Conservation (phyloP, 306 rosid species). For the Canavalia ensiformis region DNA sequence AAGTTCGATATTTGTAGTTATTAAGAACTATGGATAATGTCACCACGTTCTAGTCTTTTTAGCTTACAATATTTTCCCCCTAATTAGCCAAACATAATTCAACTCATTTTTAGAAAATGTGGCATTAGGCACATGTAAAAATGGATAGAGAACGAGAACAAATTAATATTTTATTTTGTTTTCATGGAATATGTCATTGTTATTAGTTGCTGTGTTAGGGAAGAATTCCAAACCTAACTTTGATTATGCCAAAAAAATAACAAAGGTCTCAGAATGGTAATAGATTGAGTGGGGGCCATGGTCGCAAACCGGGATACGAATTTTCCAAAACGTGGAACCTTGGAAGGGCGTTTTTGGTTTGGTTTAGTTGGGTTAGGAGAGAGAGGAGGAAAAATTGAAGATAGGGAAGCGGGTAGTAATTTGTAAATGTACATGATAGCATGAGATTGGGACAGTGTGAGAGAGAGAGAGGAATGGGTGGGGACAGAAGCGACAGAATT, state of each 20-base stretch:
- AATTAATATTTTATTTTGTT: neutral
- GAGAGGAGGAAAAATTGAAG: neutral
- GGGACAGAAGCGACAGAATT: conserved; percentile 73
- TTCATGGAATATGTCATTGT: neutral
- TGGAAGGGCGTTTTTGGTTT: conserved; percentile 1
- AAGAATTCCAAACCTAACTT: conserved; percentile 45
- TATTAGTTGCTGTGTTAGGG: neutral
- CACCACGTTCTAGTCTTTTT: conserved; percentile 20
- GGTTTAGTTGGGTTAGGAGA: neutral
- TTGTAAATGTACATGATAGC: neutral
- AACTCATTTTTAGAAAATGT: conserved; percentile 20
- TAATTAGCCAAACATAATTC: conserved; percentile 33
- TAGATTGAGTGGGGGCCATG: conserved; percentile 50
- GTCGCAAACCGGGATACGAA: neutral
- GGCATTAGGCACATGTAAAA: conserved; percentile 4
- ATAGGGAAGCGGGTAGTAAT: conserved; percentile 22
- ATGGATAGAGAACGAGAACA: neutral
- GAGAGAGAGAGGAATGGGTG: conserved; percentile 25
- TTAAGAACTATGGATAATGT: conserved; percentile 33
- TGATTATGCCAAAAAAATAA: neutral
- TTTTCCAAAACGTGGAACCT: neutral
- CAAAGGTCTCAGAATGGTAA: neutral
- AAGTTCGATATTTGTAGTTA: conserved; percentile 33
- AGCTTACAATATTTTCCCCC: conserved; percentile 1
- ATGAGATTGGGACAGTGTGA: conserved; percentile 34